Conservation (phyloP, 345 rosid genomes). For the Erucastrum elatum region DNA sequence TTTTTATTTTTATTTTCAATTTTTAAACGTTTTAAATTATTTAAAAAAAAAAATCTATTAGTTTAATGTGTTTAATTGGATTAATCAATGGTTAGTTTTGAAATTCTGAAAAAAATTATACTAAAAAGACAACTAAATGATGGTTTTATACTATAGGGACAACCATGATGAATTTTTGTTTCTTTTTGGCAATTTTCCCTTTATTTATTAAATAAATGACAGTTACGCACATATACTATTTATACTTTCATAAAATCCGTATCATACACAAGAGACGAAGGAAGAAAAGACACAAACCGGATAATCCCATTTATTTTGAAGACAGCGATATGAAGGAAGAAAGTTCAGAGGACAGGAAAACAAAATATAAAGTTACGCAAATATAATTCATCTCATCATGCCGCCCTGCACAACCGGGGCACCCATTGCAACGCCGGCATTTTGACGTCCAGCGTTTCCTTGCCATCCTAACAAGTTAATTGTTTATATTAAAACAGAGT, state of each 20-base stretch:
- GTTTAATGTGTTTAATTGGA: too few relatives aligned
- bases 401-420: conserved; percentile 23
- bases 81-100: too few relatives aligned
- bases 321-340: neutral
- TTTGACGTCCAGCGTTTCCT: conserved; percentile 17
- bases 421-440: neutral
- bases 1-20: too few relatives aligned
- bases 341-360: neutral
- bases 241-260: neutral
- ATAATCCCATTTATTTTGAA: neutral
- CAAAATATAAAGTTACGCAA: neutral
- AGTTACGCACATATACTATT: neutral
- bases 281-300: neutral
- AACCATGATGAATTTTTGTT: too few relatives aligned
- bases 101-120: too few relatives aligned
- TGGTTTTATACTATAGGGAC: too few relatives aligned
- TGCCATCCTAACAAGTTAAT: conserved; percentile 11
- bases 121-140: too few relatives aligned
- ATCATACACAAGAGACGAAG: neutral
- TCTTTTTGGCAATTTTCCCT: too few relatives aligned
- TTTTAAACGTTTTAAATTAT: too few relatives aligned
- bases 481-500: neutral
- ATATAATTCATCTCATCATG: conserved; percentile 21
- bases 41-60: too few relatives aligned
- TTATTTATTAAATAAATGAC: too few relatives aligned